These are phyloP conservation scores for Coleophoma eucalyptorum DNA, from an alignment of 2,329 filamentous ascomycete species.

Conservation along the genomic window DNA sequence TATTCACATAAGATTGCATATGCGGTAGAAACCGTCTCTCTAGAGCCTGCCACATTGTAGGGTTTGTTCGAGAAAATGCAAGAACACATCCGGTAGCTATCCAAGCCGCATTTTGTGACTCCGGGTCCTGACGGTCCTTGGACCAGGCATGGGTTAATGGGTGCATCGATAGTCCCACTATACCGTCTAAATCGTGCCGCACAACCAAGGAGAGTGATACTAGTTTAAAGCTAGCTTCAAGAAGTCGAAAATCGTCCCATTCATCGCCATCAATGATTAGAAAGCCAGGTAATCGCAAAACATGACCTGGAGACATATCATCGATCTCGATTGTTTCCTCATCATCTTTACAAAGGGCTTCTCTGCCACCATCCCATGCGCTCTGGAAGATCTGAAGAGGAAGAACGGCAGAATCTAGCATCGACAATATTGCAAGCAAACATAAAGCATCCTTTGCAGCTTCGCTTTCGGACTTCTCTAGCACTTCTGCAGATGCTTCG, in stretches of 20 bases:
- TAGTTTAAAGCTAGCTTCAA: slow-evolving; percentile 2
- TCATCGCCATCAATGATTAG: not conserved
- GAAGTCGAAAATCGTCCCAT: not conserved
- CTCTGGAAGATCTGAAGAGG: not conserved
- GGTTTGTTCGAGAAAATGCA: not conserved
- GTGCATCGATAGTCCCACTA: slow-evolving; percentile 10
- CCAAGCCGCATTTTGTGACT: not conserved
- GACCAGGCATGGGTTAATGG: slow-evolving; percentile 12
- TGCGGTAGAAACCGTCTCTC: no score
- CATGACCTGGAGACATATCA: slow-evolving; percentile 2
- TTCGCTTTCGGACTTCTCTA: not conserved
- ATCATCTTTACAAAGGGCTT: not conserved
- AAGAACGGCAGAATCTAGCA: not conserved
- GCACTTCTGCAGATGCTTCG: slow-evolving; percentile 8
- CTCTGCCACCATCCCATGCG: slow-evolving; percentile 2
- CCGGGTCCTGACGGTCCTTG: slow-evolving; percentile 2
- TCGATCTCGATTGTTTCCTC: no score
- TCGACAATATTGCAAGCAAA: not conserved
- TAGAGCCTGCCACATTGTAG: not conserved
- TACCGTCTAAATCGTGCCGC: not conserved
- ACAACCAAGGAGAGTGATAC: slow-evolving; percentile 9
- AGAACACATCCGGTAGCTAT: not conserved
- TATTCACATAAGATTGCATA: not conserved
- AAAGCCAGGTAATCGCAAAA: not conserved
- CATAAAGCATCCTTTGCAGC: slow-evolving; percentile 3